Percentiles rank a stretch among this genome's conserved stretches.
phyloP scores from a whole-genome alignment of 306 rosid genomes.

The Gynostemma pentaphyllum region DNA sequence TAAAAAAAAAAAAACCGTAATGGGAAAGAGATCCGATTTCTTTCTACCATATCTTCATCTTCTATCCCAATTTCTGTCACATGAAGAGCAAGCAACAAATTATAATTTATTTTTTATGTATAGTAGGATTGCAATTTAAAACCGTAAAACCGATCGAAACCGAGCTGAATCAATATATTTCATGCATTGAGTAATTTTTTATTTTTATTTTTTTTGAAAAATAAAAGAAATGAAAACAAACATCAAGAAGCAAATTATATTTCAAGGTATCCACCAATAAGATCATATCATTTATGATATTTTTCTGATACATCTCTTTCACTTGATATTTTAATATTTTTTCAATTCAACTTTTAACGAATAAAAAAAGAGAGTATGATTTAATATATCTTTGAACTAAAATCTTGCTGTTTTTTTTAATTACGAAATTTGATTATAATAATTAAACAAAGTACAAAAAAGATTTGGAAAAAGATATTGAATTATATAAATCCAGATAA shows the following conservation, averaged over 20 bases:
- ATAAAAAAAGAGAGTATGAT: not conserved
- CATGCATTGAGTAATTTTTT: no score
- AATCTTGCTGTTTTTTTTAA: no score
- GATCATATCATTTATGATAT: not conserved
- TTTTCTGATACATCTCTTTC: not conserved
- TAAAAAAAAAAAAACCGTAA: not conserved
- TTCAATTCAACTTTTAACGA: not conserved
- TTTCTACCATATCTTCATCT: not conserved
- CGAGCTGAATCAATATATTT: no score
- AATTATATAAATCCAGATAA: not conserved
- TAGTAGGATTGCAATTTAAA: no score
- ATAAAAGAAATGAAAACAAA: no score
- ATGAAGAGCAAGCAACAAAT: not conserved
- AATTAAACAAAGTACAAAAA: not conserved
- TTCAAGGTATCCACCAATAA: not conserved
- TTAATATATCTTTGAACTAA: no score
- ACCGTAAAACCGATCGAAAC: no score
- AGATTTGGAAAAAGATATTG: not conserved
- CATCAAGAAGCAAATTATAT: slow-evolving; percentile 1
- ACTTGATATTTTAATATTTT: not conserved
- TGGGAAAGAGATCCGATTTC: slow-evolving; percentile 3
- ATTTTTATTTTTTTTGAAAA: not conserved
- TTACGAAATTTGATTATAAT: not conserved
- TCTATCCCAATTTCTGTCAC: not conserved
- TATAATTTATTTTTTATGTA: not conserved